These are phyloP conservation scores for Phytophthora agathidicida DNA, from an alignment of 352 stramenopile genomes.

Conservation along the genomic window DNA sequence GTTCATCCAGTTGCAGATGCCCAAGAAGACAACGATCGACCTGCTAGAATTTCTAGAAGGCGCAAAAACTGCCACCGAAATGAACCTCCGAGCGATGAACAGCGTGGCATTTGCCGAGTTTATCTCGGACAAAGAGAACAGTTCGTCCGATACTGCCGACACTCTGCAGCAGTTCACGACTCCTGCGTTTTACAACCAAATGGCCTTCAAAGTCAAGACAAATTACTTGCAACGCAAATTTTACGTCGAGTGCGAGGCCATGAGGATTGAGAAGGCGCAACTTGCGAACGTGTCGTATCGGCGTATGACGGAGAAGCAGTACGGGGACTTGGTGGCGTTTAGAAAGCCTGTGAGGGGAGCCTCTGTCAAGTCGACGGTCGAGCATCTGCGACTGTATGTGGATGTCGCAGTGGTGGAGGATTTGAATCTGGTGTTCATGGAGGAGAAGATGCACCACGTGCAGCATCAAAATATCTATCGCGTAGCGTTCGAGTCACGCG, in stretches of 20 bases:
- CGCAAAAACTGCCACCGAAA: slow-evolving; percentile 36
- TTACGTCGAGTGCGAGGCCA: slow-evolving; percentile 44
- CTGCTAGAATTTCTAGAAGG: slow-evolving; percentile 54
- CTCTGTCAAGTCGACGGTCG: slow-evolving; percentile 28
- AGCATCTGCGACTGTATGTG: slow-evolving; percentile 45
- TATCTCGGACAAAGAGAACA: slow-evolving; percentile 33
- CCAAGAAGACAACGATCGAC: slow-evolving; percentile 41
- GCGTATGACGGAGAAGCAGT: slow-evolving; percentile 49
- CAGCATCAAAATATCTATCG: slow-evolving; percentile 42
- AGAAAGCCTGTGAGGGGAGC: not conserved
- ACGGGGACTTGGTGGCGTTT: slow-evolving; percentile 33
- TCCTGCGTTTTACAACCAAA: slow-evolving; percentile 39
- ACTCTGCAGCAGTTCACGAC: slow-evolving; percentile 27
- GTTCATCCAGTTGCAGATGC: slow-evolving; percentile 47
- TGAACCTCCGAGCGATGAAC: slow-evolving; percentile 46
- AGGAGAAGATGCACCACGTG: slow-evolving; percentile 26
- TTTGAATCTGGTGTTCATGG: slow-evolving; percentile 35
- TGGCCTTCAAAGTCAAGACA: slow-evolving; percentile 49
- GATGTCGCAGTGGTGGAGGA: slow-evolving; percentile 49
- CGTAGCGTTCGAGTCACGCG: slow-evolving; percentile 60
- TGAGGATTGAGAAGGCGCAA: slow-evolving; percentile 44
- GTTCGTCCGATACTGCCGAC: slow-evolving; percentile 24
- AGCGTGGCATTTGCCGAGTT: slow-evolving; percentile 41
- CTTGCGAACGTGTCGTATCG: slow-evolving; percentile 38
- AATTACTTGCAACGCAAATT: slow-evolving; percentile 46